Evolutionary conservation across 2,329 filamentous ascomycete species (phyloP).

Genomic region (Aphanocladium album): DNA sequence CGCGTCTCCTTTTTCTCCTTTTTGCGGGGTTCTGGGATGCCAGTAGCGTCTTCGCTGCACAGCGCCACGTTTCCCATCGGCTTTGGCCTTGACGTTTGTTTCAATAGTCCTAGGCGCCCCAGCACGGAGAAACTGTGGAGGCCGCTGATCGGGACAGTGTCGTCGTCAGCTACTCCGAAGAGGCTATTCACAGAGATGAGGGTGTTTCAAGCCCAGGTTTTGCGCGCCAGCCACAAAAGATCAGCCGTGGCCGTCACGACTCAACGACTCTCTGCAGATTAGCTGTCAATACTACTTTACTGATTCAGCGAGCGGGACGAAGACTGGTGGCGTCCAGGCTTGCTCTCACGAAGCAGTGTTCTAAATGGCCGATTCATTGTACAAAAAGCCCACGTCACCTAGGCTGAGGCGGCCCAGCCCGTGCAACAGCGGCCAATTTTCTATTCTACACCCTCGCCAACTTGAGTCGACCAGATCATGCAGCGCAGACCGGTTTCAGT

Average conservation of each 20-base stretch:
- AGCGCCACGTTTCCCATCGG: not conserved
- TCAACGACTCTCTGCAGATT: not conserved
- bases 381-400: not conserved
- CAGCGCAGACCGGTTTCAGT: not conserved
- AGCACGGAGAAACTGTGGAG: not conserved
- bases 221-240: not conserved
- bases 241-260: not conserved
- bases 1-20: not conserved
- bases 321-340: not conserved
- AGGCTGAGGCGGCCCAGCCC: not conserved
- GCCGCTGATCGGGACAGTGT: not conserved
- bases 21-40: not conserved
- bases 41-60: not conserved
- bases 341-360: not conserved
- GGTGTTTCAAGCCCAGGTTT: slow-evolving; percentile 3
- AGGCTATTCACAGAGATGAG: slow-evolving; percentile 1
- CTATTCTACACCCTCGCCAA: not conserved
- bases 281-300: not conserved
- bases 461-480: no score
- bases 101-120: not conserved
- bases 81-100: not conserved
- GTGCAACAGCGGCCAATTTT: not conserved
- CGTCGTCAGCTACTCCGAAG: not conserved
- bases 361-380: no score
- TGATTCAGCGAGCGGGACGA: not conserved